Evolutionary conservation across 2,329 filamentous ascomycete genomes (phyloP).

Genomic region (Aspergillus clavatus): DNA sequence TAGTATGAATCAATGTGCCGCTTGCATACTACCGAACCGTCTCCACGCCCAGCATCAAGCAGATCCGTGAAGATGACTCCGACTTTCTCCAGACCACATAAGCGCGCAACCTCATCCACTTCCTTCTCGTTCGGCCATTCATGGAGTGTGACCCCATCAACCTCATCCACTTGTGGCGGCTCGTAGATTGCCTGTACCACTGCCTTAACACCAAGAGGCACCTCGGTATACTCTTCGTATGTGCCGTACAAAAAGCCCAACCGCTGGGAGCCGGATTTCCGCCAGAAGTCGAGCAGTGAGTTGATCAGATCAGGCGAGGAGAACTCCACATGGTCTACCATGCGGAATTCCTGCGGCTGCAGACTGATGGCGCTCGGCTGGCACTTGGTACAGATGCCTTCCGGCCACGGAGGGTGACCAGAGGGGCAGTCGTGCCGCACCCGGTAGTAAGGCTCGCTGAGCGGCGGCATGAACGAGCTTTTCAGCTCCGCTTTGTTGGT

Average conservation of each 20-base stretch:
- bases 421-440: constrained; percentile 86
- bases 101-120: constrained; percentile 70
- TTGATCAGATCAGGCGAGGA: constrained; percentile 79
- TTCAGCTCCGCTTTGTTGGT: constrained; percentile 95
- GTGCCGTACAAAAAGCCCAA: constrained; percentile 87
- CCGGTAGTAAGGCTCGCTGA: constrained; percentile 87
- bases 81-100: constrained; percentile 82
- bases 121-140: constrained; percentile 82
- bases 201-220: constrained; percentile 90
- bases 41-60: constrained; percentile 70
- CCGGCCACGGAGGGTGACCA: constrained; percentile 88
- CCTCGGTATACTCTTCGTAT: constrained; percentile 85
- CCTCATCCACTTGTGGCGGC: constrained; percentile 81
- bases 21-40: constrained; percentile 89
- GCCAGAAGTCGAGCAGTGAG: constrained; percentile 86
- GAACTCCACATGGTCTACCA: constrained; percentile 98
- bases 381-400: constrained; percentile 96
- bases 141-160: constrained; percentile 79
- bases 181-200: constrained; percentile 97
- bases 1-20: constrained; percentile 93
- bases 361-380: constrained; percentile 95
- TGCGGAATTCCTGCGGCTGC: constrained; percentile 88
- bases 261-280: constrained; percentile 75
- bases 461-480: constrained; percentile 90
- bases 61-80: constrained; percentile 95